These are phyloP conservation scores for Blastomyces silverae DNA, from an alignment of 2,329 filamentous ascomycete genomes.

Conservation along the genomic window DNA sequence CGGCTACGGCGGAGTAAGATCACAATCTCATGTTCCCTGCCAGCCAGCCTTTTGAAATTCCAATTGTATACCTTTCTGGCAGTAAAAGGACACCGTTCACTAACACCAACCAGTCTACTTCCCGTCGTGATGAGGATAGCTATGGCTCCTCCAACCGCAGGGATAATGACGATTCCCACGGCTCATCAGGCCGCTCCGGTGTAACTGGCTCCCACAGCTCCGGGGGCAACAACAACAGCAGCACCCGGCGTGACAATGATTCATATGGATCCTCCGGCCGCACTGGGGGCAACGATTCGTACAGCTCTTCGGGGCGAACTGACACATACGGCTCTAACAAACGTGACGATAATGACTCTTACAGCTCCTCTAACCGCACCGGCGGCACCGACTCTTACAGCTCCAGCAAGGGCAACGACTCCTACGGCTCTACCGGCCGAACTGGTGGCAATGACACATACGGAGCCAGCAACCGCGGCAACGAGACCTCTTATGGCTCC, in stretches of 20 bases:
- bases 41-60: neutral
- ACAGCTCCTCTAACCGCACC: neutral
- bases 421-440: neutral
- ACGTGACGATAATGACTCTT: slow-evolving; percentile 5
- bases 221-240: neutral
- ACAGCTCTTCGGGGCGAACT: neutral
- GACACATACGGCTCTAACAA: neutral
- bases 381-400: neutral
- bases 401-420: neutral
- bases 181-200: neutral
- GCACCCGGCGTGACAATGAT: slow-evolving; percentile 3
- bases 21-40: neutral
- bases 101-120: slow-evolving; percentile 1
- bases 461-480: neutral
- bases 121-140: slow-evolving; percentile 6
- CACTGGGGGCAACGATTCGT: neutral
- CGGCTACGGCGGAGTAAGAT: neutral
- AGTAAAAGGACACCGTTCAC: neutral
- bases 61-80: neutral
- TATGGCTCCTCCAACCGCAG: slow-evolving; percentile 1
- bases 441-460: neutral
- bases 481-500: neutral
- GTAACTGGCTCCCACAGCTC: slow-evolving; percentile 3
- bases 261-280: slow-evolving; percentile 8
- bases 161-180: neutral